phyloP scores from a whole-genome alignment of 192 early-diverging fungal genomes.

The Coemansia sp. region DNA sequence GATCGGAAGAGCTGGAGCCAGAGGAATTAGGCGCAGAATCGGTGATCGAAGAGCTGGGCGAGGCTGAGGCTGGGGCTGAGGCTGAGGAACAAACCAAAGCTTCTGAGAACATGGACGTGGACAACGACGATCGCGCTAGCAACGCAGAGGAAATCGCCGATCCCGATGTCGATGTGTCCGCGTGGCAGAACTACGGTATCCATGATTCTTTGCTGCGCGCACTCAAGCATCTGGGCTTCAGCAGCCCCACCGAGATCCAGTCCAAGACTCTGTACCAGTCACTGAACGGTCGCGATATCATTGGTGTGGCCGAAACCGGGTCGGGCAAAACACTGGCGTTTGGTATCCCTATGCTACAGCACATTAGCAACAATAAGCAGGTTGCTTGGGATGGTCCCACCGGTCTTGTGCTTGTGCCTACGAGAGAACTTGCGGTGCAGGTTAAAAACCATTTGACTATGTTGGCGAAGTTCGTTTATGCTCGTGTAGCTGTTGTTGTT shows the following conservation, averaged over 20 bases:
- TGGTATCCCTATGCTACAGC: slow-evolving; percentile 89
- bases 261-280: slow-evolving; percentile 69
- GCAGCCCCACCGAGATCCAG: slow-evolving; percentile 87
- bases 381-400: slow-evolving; percentile 29
- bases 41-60: background rate
- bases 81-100: slow-evolving; percentile 21
- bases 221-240: slow-evolving; percentile 72
- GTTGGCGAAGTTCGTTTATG: slow-evolving; percentile 50
- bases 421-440: slow-evolving; percentile 95
- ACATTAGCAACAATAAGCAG: slow-evolving; percentile 55
- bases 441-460: slow-evolving; percentile 79
- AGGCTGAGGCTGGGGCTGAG: background rate
- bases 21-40: slow-evolving; percentile 10
- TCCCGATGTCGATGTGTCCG: slow-evolving; percentile 65
- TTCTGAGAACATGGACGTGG: background rate
- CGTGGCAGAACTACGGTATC: slow-evolving; percentile 71
- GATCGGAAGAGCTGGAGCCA: slow-evolving; percentile 21
- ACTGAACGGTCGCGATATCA: slow-evolving; percentile 76
- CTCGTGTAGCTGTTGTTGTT: slow-evolving; percentile 76
- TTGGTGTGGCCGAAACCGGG: slow-evolving; percentile 94
- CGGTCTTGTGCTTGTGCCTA: slow-evolving; percentile 87
- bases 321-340: slow-evolving; percentile 96
- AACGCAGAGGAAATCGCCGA: background rate
- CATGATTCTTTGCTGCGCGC: slow-evolving; percentile 62
- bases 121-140: background rate